phyloP scores from a whole-genome alignment of 768 basidiomycete species.

The Boletus eberwhitei region DNA sequence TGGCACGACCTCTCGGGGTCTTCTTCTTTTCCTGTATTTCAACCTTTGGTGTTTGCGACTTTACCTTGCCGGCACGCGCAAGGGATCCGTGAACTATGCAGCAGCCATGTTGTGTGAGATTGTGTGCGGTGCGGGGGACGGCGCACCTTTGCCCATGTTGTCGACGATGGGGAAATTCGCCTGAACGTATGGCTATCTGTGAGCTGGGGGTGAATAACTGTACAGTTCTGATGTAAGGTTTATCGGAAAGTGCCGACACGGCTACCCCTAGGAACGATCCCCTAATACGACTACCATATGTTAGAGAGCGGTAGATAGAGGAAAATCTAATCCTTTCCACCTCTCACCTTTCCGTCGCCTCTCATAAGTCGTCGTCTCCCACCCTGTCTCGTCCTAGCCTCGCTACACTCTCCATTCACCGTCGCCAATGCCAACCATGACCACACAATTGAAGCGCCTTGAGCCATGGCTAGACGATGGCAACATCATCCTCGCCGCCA shows the following conservation, averaged over 20 bases:
- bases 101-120: neutral
- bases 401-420: neutral
- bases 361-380: too few species aligned
- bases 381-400: too few species aligned
- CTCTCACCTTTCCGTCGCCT: too few species aligned
- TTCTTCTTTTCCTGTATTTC: slow-evolving; percentile 99
- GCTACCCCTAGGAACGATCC: too few species aligned
- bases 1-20: slow-evolving; percentile 93
- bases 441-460: neutral
- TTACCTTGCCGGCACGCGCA: slow-evolving; percentile 99
- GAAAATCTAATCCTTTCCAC: too few species aligned
- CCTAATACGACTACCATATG: too few species aligned
- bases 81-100: slow-evolving; percentile 92
- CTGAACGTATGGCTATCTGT: slow-evolving; percentile 26
- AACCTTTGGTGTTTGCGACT: slow-evolving; percentile 96
- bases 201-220: slow-evolving; percentile 31
- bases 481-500: slow-evolving; percentile 1
- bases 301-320: too few species aligned
- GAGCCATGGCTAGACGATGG: slow-evolving; percentile 7
- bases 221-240: slow-evolving; percentile 42
- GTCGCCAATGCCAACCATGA: neutral
- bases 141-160: slow-evolving; percentile 73
- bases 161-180: slow-evolving; percentile 45
- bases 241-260: slow-evolving; percentile 25
- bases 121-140: slow-evolving; percentile 3